Evolutionary conservation across 2,329 filamentous ascomycete genomes (phyloP), one percentile per base, ranked within the genome.

Genomic region (Neofusicoccum laricinum): DNA sequence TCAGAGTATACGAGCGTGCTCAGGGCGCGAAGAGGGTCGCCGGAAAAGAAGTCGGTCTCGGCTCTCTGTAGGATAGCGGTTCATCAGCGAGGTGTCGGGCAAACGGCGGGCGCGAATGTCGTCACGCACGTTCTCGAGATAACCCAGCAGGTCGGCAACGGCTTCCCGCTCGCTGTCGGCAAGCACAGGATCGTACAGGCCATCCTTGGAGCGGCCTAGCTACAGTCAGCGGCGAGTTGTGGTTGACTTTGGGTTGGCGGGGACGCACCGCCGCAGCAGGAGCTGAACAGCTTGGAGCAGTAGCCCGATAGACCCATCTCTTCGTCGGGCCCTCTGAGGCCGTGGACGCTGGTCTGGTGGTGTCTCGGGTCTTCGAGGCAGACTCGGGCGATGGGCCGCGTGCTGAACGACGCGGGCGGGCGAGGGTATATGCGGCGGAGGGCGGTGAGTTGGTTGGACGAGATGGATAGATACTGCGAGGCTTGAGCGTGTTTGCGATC

Each of bases 1-100:
- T 98, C 93, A 65, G 95, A 99, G 78, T 97, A 99, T 65, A 99
- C 95, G 30, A 99, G 86, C 12, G 94, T 99, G 79, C 92, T 97
- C 64, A 99, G 82, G 50, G 95, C 94, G 79, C 91, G 90, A 65
- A 99, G 87, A 50, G 95, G 95, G 75, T 97, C 93, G 79, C 95
- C 95, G 41, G 91, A 90, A 80, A 99, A 99, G 86, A 99, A 99
- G 79, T 99, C 94, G 72, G 93, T 98, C 78, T 99, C 95, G 75
- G 89, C 90, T 75, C 95, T 90, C 95, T 97, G 77, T 36, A n/a
- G 14, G 25, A 30, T 30, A 30, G 25, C 25, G 46, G 38, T 49
- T 32, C 41, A 40, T 58, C 55, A 57, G 72, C 75, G 55, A 25
- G 40, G 15, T 58, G 38, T 34, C 14, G n/a, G 38, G 48, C 38